Evolutionary conservation across 305 asterid genomes (phyloP), one percentile per base, ranked within the genome.

Genomic region (Rubia peregrina): DNA sequence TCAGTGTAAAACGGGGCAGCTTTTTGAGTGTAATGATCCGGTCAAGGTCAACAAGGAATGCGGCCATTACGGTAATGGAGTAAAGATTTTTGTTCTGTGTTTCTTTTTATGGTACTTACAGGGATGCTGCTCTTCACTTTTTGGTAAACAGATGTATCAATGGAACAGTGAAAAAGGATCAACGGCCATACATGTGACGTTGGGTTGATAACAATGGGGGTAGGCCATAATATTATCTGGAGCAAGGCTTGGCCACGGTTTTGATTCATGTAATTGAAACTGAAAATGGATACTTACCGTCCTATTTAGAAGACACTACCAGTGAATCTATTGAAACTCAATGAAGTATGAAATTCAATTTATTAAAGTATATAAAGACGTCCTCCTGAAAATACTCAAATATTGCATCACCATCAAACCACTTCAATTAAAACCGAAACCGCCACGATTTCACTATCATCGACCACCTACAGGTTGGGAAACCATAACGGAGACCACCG

Each of bases 81-180:
- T 7, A 2, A 16, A 14, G 13, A 61, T 68, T 56, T 43, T 38
- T 66, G 33, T 60, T 60, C 36, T 60, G 17, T 60, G 16, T 61
- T 61, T 22, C 36, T 19, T 56, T 21, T 7, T 56, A 7, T 56
- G 14, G 33, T 30, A 16, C 24, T 41, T 33, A 41, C 55, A 21
- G 64, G 16, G 17, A 30, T 48, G 53, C 40, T 22, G 61, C 26
- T 40, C 12, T 8, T 62, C 24, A 62, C 67, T 41, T 53, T 65
- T 53, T 73, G 76, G 75, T 73, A 66, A 73, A 57, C 53, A 56
- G 33, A 17, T 19, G 48, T 24, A 40, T 73, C 72, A 67, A 74
- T 59, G 51, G 46, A 74, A 74, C 77, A 74, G 77, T 74, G 77
- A 17, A 21, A 21, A 61, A 26, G 64, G 56, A 68, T 59, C 68